Evolutionary conservation across 202 grass and related monocot species (phyloP).

Genomic region (Dendrocalamus latiflorus): DNA sequence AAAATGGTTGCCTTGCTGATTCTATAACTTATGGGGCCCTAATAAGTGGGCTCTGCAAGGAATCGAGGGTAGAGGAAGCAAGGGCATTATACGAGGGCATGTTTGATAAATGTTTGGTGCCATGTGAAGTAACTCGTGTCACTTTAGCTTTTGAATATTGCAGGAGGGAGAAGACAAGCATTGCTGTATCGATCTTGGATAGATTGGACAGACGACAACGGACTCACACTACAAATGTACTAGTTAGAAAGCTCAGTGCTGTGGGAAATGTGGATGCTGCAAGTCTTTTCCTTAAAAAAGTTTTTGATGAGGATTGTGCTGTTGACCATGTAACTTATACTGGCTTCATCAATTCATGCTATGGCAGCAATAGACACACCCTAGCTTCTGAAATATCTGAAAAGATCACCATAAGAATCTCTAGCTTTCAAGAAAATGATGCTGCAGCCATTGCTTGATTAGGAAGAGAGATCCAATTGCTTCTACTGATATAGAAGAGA

Average conservation of each 20-base stretch:
- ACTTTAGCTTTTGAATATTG: too few species aligned
- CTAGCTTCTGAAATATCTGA: slow-evolving; percentile 74
- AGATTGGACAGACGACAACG: too few species aligned
- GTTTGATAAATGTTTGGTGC: too few species aligned
- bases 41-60: too few species aligned
- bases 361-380: slow-evolving; percentile 53
- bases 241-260: too few species aligned
- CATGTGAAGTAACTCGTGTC: too few species aligned
- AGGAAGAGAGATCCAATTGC: background rate
- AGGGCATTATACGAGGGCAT: too few species aligned
- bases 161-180: too few species aligned
- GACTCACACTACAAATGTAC: too few species aligned
- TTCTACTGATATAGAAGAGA: background rate
- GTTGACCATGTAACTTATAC: slow-evolving; percentile 56
- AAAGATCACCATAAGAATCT: slow-evolving; percentile 48
- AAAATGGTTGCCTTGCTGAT: slow-evolving; percentile 65
- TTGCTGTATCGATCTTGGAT: too few species aligned
- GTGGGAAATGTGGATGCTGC: slow-evolving; percentile 61
- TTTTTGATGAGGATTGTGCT: slow-evolving; percentile 55
- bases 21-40: too few species aligned
- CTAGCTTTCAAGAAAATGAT: slow-evolving; percentile 31
- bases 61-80: too few species aligned
- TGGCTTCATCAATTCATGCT: slow-evolving; percentile 67
- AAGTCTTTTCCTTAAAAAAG: slow-evolving; percentile 61
- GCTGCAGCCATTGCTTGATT: slow-evolving; percentile 12